Evolutionary conservation across 768 basidiomycete species (phyloP), one percentile per base, ranked within the genome.

Genomic region (Suillus lakei): DNA sequence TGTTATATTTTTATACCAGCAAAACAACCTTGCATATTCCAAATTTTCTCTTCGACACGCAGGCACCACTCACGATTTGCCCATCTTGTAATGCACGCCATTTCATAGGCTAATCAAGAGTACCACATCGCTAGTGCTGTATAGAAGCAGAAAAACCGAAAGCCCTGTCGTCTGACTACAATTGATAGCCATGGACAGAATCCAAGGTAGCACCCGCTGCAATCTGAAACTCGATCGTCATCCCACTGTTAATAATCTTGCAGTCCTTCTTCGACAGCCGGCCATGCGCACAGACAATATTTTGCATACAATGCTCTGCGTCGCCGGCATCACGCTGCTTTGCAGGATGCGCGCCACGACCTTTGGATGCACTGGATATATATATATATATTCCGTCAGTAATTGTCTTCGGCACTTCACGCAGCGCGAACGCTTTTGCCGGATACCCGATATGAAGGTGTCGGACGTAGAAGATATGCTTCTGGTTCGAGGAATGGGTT

Each of bases 401-500:
- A 62, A 85, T 72, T 2, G 71, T 71, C 30, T 73, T 80, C 0
- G 95, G 95, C 12, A 95, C 91, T 36, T 96, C 95, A 36, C 95
- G 91, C 68, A 96, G 82, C 1, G 92, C 93, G 72, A 97, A 97
- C 1, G 95, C 88, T 77, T 97, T 96, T 21, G 96, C 95, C 54
- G 95, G 79, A 80, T 99, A 98, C 2, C 98, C 98, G 51, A 98
- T 85, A 74, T 99, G 98, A 10, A 99, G 84, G 74, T 97, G 88
- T 18, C 92, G 91, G 65, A 98, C 89, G 77, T 99, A 96, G 82
- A 99, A 99, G 61, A 99, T 93, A 68, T 95, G 90, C 73, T 99
- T 99, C 77, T 99, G 98, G 66, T 90, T 89, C 18, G 92, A 86
- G 0, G 98, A 96, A 79, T 99, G 98, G 0, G 98, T 99, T 34